A percentile compares a stretch with the other conserved stretches of the same genome.
These are phyloP conservation scores for Phytophthora megakarya DNA, from an alignment of 352 stramenopile species.

Conservation along the genomic window DNA sequence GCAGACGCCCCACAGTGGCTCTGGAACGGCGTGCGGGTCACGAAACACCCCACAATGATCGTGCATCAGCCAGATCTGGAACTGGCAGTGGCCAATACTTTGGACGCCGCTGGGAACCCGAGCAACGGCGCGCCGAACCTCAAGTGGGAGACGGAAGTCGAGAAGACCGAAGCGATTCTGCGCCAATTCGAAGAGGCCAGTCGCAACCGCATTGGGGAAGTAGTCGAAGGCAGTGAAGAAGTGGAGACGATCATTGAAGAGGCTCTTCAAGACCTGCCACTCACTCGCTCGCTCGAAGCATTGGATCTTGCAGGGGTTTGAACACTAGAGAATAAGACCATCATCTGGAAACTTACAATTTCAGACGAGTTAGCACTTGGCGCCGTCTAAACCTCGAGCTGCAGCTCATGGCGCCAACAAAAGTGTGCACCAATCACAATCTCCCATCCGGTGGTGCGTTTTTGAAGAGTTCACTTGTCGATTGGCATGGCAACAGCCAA, in stretches of 20 bases:
- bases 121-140: slow-evolving; percentile 46
- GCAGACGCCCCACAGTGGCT: slow-evolving; percentile 78
- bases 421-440: slow-evolving; percentile 14
- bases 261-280: slow-evolving; percentile 62
- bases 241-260: slow-evolving; percentile 67
- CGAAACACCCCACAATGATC: slow-evolving; percentile 89
- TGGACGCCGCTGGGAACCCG: slow-evolving; percentile 40
- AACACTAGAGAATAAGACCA: slow-evolving; percentile 10
- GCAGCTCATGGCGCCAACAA: slow-evolving; percentile 12
- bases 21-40: slow-evolving; percentile 82
- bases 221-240: slow-evolving; percentile 56
- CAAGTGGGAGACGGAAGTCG: slow-evolving; percentile 81
- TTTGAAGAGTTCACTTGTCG: slow-evolving; percentile 28
- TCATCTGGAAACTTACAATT: not conserved
- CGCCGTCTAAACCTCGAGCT: slow-evolving; percentile 24
- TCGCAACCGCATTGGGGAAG: slow-evolving; percentile 65
- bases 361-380: slow-evolving; percentile 16
- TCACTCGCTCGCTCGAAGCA: slow-evolving; percentile 79
- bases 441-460: slow-evolving; percentile 15
- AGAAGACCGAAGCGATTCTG: slow-evolving; percentile 84
- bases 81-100: slow-evolving; percentile 33
- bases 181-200: slow-evolving; percentile 81
- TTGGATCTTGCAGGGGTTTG: slow-evolving; percentile 78
- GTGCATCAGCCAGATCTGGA: slow-evolving; percentile 81
- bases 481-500: slow-evolving; percentile 28